Evolutionary conservation across 768 basidiomycete genomes (phyloP).

Genomic region (Russula emetica): DNA sequence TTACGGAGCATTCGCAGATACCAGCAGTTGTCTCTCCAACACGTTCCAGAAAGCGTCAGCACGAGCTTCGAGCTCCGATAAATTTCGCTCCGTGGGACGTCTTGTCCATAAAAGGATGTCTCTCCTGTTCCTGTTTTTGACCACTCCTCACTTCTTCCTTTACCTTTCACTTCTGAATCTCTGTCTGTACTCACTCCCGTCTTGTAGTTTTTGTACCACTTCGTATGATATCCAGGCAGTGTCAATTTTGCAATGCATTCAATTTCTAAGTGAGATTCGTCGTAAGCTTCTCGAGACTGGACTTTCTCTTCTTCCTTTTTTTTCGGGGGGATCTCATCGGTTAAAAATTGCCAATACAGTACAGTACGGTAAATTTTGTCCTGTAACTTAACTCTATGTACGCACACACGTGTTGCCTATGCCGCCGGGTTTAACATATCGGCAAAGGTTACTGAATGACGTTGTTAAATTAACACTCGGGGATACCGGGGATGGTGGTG

Average conservation of each 20-base stretch:
- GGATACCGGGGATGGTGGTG: background rate
- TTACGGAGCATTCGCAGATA: conserved; percentile 49
- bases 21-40: conserved; percentile 80
- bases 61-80: conserved; percentile 86
- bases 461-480: background rate
- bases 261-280: background rate
- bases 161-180: background rate
- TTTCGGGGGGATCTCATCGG: background rate
- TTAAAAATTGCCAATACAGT: background rate
- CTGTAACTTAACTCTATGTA: no score
- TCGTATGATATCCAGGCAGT: conserved; percentile 25
- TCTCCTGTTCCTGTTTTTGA: background rate
- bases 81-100: conserved; percentile 21
- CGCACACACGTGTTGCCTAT: background rate
- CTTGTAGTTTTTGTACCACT: conserved; percentile 24
- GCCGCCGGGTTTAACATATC: background rate
- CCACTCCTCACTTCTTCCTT: background rate
- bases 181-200: conserved; percentile 23
- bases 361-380: background rate
- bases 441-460: background rate
- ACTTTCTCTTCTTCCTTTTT: background rate
- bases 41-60: conserved; percentile 68
- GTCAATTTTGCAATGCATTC: conserved; percentile 19
- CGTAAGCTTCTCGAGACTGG: background rate
- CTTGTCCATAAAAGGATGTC: conserved; percentile 9